A percentile compares a stretch with the other conserved stretches of the same genome.
Evolutionary conservation across 768 basidiomycete genomes (phyloP).

Genomic region (Piloderma croceum): DNA sequence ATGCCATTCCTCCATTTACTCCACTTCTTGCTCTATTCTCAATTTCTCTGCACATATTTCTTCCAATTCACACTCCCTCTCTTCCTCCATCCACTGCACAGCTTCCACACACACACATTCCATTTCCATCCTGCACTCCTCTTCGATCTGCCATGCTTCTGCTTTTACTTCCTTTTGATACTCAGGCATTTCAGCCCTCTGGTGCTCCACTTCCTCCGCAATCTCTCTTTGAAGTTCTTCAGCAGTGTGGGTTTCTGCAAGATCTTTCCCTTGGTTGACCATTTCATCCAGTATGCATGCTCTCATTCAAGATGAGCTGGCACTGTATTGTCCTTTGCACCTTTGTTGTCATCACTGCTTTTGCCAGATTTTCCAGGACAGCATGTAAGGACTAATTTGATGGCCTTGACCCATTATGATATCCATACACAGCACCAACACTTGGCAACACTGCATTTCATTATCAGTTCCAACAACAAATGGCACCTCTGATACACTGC

Average conservation of each 20-base stretch:
- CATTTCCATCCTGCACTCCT: no score
- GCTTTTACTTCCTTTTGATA: slow-evolving; percentile 30
- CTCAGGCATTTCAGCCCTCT: slow-evolving; percentile 28
- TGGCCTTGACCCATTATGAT: not conserved
- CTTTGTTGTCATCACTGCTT: slow-evolving; percentile 14
- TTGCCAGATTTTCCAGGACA: slow-evolving; percentile 7
- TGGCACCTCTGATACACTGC: slow-evolving; percentile 15
- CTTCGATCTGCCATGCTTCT: no score
- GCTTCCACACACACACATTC: no score
- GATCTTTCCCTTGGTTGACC: slow-evolving; percentile 32
- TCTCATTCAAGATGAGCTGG: slow-evolving; percentile 14
- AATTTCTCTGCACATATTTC: no score
- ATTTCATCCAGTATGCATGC: slow-evolving; percentile 24
- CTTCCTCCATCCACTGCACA: no score
- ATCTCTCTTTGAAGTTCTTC: slow-evolving; percentile 29
- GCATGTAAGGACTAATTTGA: no score
- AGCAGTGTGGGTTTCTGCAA: slow-evolving; percentile 37
- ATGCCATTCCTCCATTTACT: no score
- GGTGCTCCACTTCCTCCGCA: slow-evolving; percentile 24
- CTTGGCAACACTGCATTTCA: slow-evolving; percentile 22
- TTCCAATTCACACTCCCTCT: no score
- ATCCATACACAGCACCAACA: not conserved
- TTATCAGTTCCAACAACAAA: slow-evolving; percentile 1
- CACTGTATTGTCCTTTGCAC: slow-evolving; percentile 14
- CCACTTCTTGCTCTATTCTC: no score